phyloP scores from a whole-genome alignment of 2,329 filamentous ascomycete genomes.

The Cladosporium sp. region DNA sequence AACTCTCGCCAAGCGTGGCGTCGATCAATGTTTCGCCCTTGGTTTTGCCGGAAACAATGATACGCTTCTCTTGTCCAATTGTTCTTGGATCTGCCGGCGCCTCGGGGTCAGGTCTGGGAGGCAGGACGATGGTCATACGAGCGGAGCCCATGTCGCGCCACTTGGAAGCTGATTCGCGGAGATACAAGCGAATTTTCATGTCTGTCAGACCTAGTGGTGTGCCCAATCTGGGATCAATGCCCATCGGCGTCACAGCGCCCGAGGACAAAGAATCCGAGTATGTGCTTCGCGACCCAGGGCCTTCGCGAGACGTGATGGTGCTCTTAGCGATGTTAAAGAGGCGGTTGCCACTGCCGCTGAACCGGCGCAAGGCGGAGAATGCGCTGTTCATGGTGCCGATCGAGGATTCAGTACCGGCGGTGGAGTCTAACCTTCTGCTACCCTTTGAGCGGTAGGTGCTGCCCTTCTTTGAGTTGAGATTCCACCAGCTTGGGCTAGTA shows the following conservation, averaged over 20 bases:
- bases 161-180: slow-evolving; percentile 71
- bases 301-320: slow-evolving; percentile 63
- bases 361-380: slow-evolving; percentile 74
- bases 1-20: slow-evolving; percentile 79
- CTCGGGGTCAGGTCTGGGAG: slow-evolving; percentile 50
- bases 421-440: slow-evolving; percentile 53
- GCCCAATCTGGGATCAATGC: slow-evolving; percentile 37
- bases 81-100: slow-evolving; percentile 41
- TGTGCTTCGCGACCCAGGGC: slow-evolving; percentile 53
- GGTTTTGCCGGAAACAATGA: slow-evolving; percentile 74
- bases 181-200: slow-evolving; percentile 82
- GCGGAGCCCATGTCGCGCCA: slow-evolving; percentile 93
- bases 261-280: slow-evolving; percentile 62
- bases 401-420: slow-evolving; percentile 71
- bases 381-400: slow-evolving; percentile 76
- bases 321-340: slow-evolving; percentile 83
- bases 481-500: slow-evolving; percentile 52
- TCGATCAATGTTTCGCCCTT: slow-evolving; percentile 73
- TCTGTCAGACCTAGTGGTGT: slow-evolving; percentile 69
- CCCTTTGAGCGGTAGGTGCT: slow-evolving; percentile 58
- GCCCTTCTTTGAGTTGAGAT: slow-evolving; percentile 56
- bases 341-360: slow-evolving; percentile 67
- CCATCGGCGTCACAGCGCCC: slow-evolving; percentile 43
- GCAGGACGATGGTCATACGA: slow-evolving; percentile 76
- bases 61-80: slow-evolving; percentile 74